Evolutionary conservation across 129 eudicot genomes (phyloP), one percentile per base, ranked within the genome.

Genomic region (Flaveria linearis): DNA sequence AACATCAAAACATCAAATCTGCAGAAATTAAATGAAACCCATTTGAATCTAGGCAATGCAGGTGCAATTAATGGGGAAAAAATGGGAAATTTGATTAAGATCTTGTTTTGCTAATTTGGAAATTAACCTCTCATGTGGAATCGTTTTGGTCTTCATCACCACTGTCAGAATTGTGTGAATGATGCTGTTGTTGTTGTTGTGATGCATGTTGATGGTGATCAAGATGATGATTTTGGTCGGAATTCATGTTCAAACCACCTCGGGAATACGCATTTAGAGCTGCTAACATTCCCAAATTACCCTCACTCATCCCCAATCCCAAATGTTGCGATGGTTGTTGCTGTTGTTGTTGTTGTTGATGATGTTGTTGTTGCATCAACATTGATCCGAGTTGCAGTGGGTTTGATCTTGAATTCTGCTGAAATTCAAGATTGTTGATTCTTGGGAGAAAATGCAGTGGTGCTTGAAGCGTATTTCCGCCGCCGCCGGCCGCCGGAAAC

Each of bases 261-360:
- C 93, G 86, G 12, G 96, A 89, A 81, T 84, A 88, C 1, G 91
- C 88, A 77, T 86, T 88, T 0, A 91, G 80, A 45, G 97, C 94
- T 0, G 94, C 97, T 73, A 91, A 74, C 97, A 91, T 86, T 22
- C 97, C 97, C 88, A 91, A 74, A 86, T 88, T 88, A 22, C 87
- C 68, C 46, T 91, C 97, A 16, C 87, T 66, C 85, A 88, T 87
- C 56, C 94, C 94, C 75, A 91, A 76, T 23, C 97, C 97, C 17
- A 91, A 80, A 81, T 91, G 91, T 67, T 91, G 97, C 6, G 93
- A 86, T 0, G 96, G 95, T 39, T 60, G 90, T 20, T 80, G 85
- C 17, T 85, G 91, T 3, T 78, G 80, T 11, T 76, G 81, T 39
- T 84, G 85, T 43, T 30, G 36, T 30, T 30, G 33, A 0, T 60